Base-by-base conservation (phyloP, 331 rosid species). In the Dryas integrifolia region DNA sequence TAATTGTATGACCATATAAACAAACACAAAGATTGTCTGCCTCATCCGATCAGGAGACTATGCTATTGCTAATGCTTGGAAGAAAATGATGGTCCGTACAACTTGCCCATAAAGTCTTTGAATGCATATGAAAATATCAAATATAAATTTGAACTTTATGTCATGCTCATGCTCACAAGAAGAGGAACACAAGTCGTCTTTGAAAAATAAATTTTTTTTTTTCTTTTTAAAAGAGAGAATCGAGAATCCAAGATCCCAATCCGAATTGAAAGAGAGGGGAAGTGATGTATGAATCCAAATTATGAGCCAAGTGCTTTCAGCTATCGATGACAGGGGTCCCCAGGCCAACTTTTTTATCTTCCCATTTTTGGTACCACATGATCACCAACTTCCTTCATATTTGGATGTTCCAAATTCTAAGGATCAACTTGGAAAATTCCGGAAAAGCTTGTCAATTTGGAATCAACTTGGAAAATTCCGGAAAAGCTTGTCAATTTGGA, bases 251-350 rank as follows among this genome's bases (percentile, higher is more conserved):
- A 47, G 51, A 47, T 47, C 14, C 51, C 9, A 5, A 44, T 44
- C 1, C 47, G 2, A 30, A 30, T 30, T 30, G 41, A 30, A 49
- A 35, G 58, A 49, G 16, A 50, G 12, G 7, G 16, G 16, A 18
- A 43, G 10, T 26, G 35, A 7, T 41, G 30, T 24, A 62, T 43
- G 5, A 26, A 30, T 45, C 65, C 75, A 35, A 21, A 58, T 30
- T 24, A 43, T 50, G 53, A 14, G 60, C 41, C 78, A 73, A 26
- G 57, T 73, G 35, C 35, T 30, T 2, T 60, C 79, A 4, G 48
- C 9, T 5, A 44, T 44, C 48, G 35, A 30, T 30, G 35, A 30
- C 35, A 2, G 35, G 2, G 35, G 35, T 30, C 35, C 35, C 35
- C 35, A 30, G 35, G 35, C 35, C 35, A 30, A 30, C 35, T 30